These are phyloP conservation scores for Tulasnella sp. DNA, from an alignment of 768 basidiomycete genomes.

Conservation along the genomic window DNA sequence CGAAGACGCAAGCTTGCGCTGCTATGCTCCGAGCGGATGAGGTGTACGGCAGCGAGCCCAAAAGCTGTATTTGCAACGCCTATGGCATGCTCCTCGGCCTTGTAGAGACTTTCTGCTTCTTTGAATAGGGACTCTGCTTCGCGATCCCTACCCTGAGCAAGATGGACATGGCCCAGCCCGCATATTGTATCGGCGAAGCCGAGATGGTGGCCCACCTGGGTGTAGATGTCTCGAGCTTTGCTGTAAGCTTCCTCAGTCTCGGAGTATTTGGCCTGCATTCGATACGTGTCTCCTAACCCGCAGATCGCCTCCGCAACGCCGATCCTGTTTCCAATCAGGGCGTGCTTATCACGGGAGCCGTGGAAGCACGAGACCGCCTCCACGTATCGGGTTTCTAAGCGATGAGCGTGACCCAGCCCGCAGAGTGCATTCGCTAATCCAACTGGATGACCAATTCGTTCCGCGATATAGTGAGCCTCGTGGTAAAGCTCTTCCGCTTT, in stretches of 20 bases:
- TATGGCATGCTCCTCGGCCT: neutral
- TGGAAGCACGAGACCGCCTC: neutral
- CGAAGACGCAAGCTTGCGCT: neutral
- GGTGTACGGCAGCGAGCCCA: neutral
- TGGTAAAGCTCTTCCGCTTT: neutral
- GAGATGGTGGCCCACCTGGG: neutral
- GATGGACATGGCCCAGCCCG: neutral
- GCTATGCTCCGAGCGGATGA: neutral
- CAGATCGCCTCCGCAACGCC: neutral
- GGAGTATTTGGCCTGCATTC: neutral
- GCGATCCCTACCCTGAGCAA: neutral
- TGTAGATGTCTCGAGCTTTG: neutral
- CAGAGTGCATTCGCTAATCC: neutral
- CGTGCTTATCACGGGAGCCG: neutral
- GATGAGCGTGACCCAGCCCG: neutral
- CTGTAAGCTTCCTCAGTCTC: neutral
- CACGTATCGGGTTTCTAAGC: neutral
- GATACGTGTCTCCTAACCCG: neutral
- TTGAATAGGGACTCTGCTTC: neutral
- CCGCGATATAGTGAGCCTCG: neutral
- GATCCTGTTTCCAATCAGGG: neutral
- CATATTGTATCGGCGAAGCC: neutral
- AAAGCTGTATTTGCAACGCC: neutral
- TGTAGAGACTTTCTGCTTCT: neutral
- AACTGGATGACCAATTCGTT: neutral